Conservation (phyloP, 1,139 yeast species). For the Saccharomyces hybrid region DNA sequence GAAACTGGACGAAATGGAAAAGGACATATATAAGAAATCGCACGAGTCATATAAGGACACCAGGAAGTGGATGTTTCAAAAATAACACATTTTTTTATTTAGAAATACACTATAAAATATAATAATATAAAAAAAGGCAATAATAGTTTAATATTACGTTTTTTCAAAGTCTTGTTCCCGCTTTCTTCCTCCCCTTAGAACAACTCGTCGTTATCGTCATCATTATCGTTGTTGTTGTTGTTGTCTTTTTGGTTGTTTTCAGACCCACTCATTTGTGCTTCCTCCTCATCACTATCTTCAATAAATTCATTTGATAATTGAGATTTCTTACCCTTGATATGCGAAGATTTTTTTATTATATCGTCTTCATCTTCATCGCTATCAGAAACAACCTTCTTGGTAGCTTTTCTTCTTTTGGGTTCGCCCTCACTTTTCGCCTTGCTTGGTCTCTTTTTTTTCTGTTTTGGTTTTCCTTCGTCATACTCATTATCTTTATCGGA, state of each 20-base stretch:
- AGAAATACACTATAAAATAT: constrained; percentile 1
- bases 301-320: constrained; percentile 38
- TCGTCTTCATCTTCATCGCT: constrained; percentile 16
- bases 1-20: constrained; percentile 72
- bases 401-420: constrained; percentile 16
- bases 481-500: constrained; percentile 26
- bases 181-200: constrained; percentile 10
- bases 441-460: constrained; percentile 14
- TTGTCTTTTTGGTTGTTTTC: constrained; percentile 9
- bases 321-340: constrained; percentile 36
- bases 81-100: constrained; percentile 4
- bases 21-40: constrained; percentile 47
- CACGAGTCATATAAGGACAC: constrained; percentile 57
- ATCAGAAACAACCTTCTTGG: constrained; percentile 19
- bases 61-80: constrained; percentile 48
- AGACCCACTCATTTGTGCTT: constrained; percentile 11
- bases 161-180: not conserved
- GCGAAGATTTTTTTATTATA: constrained; percentile 27
- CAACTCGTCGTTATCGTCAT: constrained; percentile 30
- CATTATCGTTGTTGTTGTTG: constrained; percentile 19
- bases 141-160: constrained; percentile 1
- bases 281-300: constrained; percentile 49
- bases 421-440: constrained; percentile 19
- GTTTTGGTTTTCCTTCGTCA: constrained; percentile 18
- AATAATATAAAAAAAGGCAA: not conserved